Evolutionary conservation across 1,284 basidiomycete species (phyloP).

Genomic region (Malassezia restricta): DNA sequence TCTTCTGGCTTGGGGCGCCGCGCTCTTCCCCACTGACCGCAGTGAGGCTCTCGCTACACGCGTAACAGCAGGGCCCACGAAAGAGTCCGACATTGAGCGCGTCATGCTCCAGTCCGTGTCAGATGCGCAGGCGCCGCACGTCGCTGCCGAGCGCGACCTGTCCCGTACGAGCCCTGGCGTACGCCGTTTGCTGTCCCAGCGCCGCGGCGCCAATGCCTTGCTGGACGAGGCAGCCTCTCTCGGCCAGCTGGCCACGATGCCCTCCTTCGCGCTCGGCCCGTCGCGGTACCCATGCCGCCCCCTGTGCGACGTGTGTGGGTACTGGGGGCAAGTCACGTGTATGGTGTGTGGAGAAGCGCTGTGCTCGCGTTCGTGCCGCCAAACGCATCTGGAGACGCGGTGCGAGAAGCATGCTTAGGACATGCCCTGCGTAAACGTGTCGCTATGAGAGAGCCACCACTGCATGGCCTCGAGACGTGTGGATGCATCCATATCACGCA

Average conservation of each 20-base stretch:
- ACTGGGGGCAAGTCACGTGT: conserved; percentile 13
- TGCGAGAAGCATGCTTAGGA: conserved; percentile 8
- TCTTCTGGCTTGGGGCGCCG: conserved; percentile 11
- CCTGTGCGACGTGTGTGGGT: conserved; percentile 13
- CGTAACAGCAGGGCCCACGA: neutral
- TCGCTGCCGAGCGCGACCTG: conserved; percentile 1
- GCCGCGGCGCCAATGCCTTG: conserved; percentile 15
- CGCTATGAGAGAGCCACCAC: conserved; percentile 40
- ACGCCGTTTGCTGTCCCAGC: conserved; percentile 10
- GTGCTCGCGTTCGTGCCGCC: conserved; percentile 6
- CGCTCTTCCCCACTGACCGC: conserved; percentile 8
- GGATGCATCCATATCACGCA: conserved; percentile 34
- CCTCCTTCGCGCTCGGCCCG: conserved; percentile 2
- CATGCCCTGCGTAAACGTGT: conserved; percentile 27
- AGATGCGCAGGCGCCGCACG: conserved; percentile 12
- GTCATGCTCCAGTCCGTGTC: conserved; percentile 12
- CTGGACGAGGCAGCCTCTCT: conserved; percentile 7
- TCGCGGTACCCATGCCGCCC: conserved; percentile 3
- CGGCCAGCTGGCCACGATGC: conserved; percentile 8
- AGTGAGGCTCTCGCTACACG: neutral
- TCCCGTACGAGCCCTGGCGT: conserved; percentile 7
- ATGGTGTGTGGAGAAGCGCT: conserved; percentile 11
- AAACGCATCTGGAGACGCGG: conserved; percentile 13
- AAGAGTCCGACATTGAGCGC: conserved; percentile 5
- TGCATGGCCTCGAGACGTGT: conserved; percentile 36